These are phyloP conservation scores for Patellaria atrata DNA, from an alignment of 495 filamentous ascomycete genomes.

Conservation along the genomic window DNA sequence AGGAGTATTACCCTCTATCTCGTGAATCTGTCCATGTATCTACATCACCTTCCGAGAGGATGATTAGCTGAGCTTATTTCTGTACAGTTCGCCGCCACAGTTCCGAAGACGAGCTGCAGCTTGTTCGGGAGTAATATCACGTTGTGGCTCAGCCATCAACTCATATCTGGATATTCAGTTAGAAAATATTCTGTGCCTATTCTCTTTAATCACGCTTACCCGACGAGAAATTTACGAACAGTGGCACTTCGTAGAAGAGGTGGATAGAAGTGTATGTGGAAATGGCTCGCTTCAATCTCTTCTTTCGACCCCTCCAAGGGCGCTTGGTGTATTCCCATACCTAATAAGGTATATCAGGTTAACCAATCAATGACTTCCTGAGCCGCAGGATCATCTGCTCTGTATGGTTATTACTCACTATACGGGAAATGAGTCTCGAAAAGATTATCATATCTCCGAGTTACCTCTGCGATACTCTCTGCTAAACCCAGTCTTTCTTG, in stretches of 20 bases:
- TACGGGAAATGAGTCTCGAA: constrained; percentile 97
- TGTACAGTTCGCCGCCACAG: constrained; percentile 70
- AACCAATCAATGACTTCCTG: too few relatives aligned
- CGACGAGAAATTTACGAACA: constrained; percentile 90
- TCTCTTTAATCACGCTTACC: constrained; percentile 32
- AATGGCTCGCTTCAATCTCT: constrained; percentile 71
- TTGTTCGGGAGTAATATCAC: constrained; percentile 96
- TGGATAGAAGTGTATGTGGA: constrained; percentile 96
- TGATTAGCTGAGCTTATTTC: constrained; percentile 41
- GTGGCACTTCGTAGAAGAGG: constrained; percentile 84
- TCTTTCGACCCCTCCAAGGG: constrained; percentile 73
- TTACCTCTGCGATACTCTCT: constrained; percentile 71
- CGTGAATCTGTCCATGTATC: constrained; percentile 1
- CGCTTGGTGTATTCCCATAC: constrained; percentile 79
- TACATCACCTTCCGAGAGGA: constrained; percentile 4
- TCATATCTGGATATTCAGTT: constrained; percentile 45
- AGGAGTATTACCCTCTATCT: neutral
- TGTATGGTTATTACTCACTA: too few relatives aligned
- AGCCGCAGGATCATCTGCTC: too few relatives aligned
- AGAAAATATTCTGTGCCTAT: constrained; percentile 6
- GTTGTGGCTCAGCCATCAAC: constrained; percentile 88
- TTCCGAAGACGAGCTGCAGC: constrained; percentile 64
- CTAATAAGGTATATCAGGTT: constrained; percentile 10
- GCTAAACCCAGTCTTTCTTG: constrained; percentile 58
- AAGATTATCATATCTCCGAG: constrained; percentile 85